phyloP scores from a whole-genome alignment of 2,329 filamentous ascomycete species.

The Paracamarosporium sp. region DNA sequence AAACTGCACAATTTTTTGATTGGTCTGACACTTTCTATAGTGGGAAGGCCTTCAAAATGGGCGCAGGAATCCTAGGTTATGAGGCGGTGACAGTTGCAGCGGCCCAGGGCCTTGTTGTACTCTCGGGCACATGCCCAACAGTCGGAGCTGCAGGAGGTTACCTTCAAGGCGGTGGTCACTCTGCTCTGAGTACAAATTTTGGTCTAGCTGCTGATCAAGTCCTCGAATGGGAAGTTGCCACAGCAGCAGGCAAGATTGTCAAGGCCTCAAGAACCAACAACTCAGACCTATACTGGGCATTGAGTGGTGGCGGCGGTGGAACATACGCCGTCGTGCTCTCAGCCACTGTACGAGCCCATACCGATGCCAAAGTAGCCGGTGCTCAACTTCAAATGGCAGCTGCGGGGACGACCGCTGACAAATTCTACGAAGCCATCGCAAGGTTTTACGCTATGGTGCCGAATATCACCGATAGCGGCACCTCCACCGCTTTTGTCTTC shows the following conservation, averaged over 20 bases:
- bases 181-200: conserved; percentile 43
- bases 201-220: not conserved
- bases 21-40: conserved; percentile 19
- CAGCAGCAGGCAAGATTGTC: not conserved
- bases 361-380: conserved; percentile 10
- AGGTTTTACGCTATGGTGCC: not conserved
- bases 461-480: not conserved
- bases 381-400: not conserved
- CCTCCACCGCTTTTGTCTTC: not conserved
- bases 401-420: not conserved
- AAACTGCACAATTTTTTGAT: conserved; percentile 21
- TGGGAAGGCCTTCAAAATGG: conserved; percentile 31
- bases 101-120: not conserved
- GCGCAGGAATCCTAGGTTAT: conserved; percentile 29
- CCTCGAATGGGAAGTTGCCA: not conserved
- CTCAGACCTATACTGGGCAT: conserved; percentile 46
- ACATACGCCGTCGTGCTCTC: conserved; percentile 26
- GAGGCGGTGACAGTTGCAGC: conserved; percentile 27
- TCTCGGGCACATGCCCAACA: conserved; percentile 28
- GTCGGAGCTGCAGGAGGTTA: conserved; percentile 53
- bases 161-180: conserved; percentile 57
- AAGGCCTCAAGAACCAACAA: conserved; percentile 36
- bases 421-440: conserved; percentile 2
- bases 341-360: conserved; percentile 18
- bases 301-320: conserved; percentile 34